Evolutionary conservation across 176 grass and related monocot species (phyloP).

Genomic region (Thinopyrum elongatum): DNA sequence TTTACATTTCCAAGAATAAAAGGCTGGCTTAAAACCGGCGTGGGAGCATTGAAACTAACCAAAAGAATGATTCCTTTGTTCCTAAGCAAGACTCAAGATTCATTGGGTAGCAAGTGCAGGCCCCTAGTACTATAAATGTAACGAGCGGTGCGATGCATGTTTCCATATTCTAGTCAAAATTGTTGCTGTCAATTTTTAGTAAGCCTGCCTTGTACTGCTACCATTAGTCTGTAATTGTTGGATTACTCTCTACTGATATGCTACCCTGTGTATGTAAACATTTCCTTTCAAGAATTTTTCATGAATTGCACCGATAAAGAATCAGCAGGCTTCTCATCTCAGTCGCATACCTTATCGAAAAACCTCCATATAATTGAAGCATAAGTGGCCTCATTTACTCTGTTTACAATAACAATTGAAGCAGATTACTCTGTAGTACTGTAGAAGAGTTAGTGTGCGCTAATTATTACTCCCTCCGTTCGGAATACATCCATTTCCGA

Average conservation of each 20-base stretch:
- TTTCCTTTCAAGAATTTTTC: background rate
- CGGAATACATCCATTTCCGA: too few species aligned
- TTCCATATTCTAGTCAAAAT: background rate
- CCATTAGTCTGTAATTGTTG: background rate
- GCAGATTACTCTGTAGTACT: background rate
- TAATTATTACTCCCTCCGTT: too few species aligned
- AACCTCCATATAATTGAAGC: background rate
- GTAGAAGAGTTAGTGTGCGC: background rate
- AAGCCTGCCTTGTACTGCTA: background rate
- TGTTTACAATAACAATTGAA: background rate
- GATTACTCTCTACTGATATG: background rate
- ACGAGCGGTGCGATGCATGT: background rate
- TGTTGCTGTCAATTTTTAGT: background rate
- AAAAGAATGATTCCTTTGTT: background rate
- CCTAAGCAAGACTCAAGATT: background rate
- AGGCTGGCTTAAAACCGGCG: background rate
- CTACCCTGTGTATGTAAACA: background rate
- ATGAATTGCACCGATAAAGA: background rate
- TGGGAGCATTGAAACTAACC: too few species aligned
- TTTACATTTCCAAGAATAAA: conserved; percentile 34
- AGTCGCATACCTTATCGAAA: too few species aligned
- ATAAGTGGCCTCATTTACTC: background rate
- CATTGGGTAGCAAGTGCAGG: background rate
- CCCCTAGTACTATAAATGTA: background rate
- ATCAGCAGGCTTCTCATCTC: background rate